Evolutionary conservation across 106 monocot species (phyloP), one percentile per base, ranked within the genome.

Genomic region (Alisma plantagoaquatica): DNA sequence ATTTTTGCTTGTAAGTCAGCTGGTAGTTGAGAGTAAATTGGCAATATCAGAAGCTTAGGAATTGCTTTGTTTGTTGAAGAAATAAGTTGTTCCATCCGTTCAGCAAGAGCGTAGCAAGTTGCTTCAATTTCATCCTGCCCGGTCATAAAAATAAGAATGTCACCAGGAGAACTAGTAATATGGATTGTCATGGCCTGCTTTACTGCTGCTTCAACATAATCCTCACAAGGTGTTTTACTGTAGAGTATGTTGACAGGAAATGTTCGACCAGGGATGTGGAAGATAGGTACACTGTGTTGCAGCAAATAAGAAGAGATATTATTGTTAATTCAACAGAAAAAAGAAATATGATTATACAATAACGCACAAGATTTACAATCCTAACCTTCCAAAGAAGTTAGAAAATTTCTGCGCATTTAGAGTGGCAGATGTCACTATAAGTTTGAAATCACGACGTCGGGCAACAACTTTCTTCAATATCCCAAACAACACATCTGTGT

Each of bases 61-160:
- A 89, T 84, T 29, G 68, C 64, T 58, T 81, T 84, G 21, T 41
- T 68, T 10, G 96, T 66, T 18, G 88, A 84, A 20, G 96, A 59
- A 4, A 61, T 69, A 16, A 96, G 80, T 49, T 96, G 84, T 35
- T 89, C 81, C 81, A 96, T 81, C 45, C 84, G 62, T 53, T 96
- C 96, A 29, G 96, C 78, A 31, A 89, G 84, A 26, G 84, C 88
- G 69, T 89, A 96, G 62, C 96, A 96, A 10, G 84, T 73, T 32
- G 89, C 88, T 66, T 96, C 88, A 22, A 96, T 96, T 72, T 96
- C 96, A 61, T 96, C 96, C 46, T 96, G 96, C 14, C 96, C 88
- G 0, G 96, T 96, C 96, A 96, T 89, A 51, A 96, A 96, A 49
- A 94, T 89, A 19, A 96, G 84, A 26, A 96, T 84, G 68, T 96